Base-by-base conservation (phyloP, 306 rosid genomes). In the Gastrolobium bilobum region DNA sequence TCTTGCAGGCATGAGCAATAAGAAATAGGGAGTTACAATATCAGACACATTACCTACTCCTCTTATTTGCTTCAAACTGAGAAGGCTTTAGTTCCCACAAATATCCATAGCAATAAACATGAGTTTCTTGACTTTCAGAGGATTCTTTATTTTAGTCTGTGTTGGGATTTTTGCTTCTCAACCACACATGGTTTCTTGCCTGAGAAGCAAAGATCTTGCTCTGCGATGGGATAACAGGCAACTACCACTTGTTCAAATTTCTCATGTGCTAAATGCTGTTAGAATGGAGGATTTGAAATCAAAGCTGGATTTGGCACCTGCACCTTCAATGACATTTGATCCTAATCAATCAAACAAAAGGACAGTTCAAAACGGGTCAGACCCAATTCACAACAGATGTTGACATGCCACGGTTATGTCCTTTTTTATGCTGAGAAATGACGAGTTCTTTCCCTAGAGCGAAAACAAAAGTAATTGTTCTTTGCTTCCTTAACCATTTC, bases 381-480 rank as follows among this genome's bases (percentile, higher is more conserved):
- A 95, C 76, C 99, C 99, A 26, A 95, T 95, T 86, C 98, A 95
- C 84, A 95, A 95, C 83, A 90, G 91, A 85, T 5, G 94, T 48
- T 95, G 86, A 93, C 75, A 78, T 47, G 80, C 77, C 83, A 56
- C 47, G 30, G 75, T 71, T 34, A 35, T 58, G 73, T 68, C 68
- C 33, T 66, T 50, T 50, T 7, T 58, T 11, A 42, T 53, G 83
- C 66, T 77, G 70, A 87, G 81, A 53, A 65, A 72, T 75, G 68
- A 58, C 59, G 44, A 59, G 64, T 26, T 70, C 68, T 51, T 73
- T 62, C 69, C 59, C 80, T 60, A 56, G 38, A 68, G 73, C 80
- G 57, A 61, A 71, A 74, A 72, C 69, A 79, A 38, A 68, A 51
- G 40, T 44, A 64, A 15, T 71, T 62, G 60, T 75, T 79, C 79